Base-by-base conservation (phyloP, 805 yeast genomes). In the Huiozyma naganishii region DNA sequence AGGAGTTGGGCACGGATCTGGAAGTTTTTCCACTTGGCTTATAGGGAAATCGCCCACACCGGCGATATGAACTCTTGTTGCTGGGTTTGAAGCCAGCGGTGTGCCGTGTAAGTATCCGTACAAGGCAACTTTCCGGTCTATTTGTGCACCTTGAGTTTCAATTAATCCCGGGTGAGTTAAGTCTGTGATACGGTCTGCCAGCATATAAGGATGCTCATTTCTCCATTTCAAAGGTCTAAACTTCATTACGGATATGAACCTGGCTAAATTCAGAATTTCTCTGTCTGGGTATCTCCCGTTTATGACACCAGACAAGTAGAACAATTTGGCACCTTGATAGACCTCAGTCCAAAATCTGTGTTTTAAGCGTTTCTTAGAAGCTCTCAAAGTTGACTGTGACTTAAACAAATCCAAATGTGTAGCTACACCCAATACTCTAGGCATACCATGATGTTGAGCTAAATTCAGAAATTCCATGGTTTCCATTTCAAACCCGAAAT, bases 1-100 rank as follows among this genome's bases (percentile, higher is more conserved):
- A 2, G 99, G 99, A 0, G 98, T 90, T 29, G 99, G 98, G 61
- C 98, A 94, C 13, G 99, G 99, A 69, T 92, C 99, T 3, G 97
- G 97, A 43, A 92, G 70, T 54, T 86, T 83, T 63, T 92, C 97
- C 13, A 87, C 80, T 9, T 77, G 73, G 11, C 80, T 70, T 8
- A 87, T 81, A 1, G 80, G 70, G 52, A 79, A 76, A 59, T 92
- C 99, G 46, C 98, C 99, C 3, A 88, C 83, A 53, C 99, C 99
- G 1, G 97, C 94, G 45, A 92, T 77, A 60, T 92, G 99, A 6
- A 92, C 83, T 51, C 81, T 75, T 6, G 95, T 84, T 46, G 80
- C 75, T 5, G 69, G 56, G 1, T 71, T 62, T 6, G 71, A 50
- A 1, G 88, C 74, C 47, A 92, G 68, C 5, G 97, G 87, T 0